Evolutionary conservation across 2,329 filamentous ascomycete genomes (phyloP), one percentile per base, ranked within the genome.

Genomic region (Sporothrix euskadiensis): DNA sequence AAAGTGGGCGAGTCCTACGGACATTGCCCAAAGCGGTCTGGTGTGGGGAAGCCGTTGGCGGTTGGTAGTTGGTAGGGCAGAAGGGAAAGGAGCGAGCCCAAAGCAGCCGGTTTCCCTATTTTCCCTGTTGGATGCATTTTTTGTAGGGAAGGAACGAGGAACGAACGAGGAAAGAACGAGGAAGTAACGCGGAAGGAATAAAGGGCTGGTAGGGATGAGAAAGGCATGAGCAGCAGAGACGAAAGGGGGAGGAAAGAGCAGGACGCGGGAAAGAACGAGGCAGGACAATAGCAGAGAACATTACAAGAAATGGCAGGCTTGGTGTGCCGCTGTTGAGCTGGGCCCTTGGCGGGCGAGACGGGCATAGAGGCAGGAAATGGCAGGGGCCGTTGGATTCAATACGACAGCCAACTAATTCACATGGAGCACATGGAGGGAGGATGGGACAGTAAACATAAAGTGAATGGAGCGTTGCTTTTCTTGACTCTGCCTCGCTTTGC

Each of bases 21-120:
- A n/a, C 22, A 30, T 66, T 44, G 59, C 73, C 69, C 14, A 66
- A 74, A 72, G 41, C 57, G 56, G 72, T 52, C 35, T 74, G 65
- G 74, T 75, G 75, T 75, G 74, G 74, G 71, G 74, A 75, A 73
- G 65, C 73, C 54, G 72, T 72, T 71, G 71, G 56, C 19, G 56
- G 41, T 47, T 49, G 49, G 39, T 56, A 22, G 41, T 47, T 49
- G 49, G 39, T 56, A 30, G 68, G 66, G 73, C 22, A 49, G 73
- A 57, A 47, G 66, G 57, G 57, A 47, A 72, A 68, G n/a, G 47
- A 49, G 35, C 32, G n/a, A 61, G 39, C 54, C 22, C 14, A 57
- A 54, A 35, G 71, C 22, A 56, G 26, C 59, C 56, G 44, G 6
- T 19, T 49, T 49, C 14, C 44, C 44, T 49, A 49, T 49, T 49